Evolutionary conservation across 495 filamentous ascomycete genomes (phyloP), one percentile per base, ranked within the genome.

Genomic region (Xylona heveae): DNA sequence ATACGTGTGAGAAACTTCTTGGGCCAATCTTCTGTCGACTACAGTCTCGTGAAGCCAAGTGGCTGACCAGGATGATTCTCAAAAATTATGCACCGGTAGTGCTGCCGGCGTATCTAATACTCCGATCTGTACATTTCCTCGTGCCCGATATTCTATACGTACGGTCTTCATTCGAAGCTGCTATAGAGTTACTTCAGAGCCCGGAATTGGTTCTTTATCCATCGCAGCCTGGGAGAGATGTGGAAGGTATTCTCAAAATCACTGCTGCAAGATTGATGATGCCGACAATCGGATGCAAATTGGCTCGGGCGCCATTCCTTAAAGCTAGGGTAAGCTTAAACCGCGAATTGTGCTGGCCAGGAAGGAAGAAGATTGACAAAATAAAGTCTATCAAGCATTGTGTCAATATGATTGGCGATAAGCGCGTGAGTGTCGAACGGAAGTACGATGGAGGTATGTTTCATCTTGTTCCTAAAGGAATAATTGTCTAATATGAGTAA

Each of bases 41-140:
- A 18, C 61, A 62, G 26, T 67, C 74, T 10, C 58, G 65, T 24
- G 77, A 92, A 45, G 78, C 73, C 0, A 93, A 93, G 52, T 93
- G 84, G 84, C 59, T 94, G 7, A 82, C 78, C 0, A 62, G 84
- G 5, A 52, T 88, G 46, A 64, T 94, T 22, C 50, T 94, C 13
- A 88, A 90, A 48, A 66, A 69, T 33, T 78, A 71, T 40, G 51
- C 53, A 12, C 74, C 78, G 0, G 61, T 85, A 2, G 42, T 64
- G 5, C 30, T 73, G 1, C 55, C 66, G 12, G 51, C 56, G 35
- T 42, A 36, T 5, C 38, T 61, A 31, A 49, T 63, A 2, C 49
- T 68, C 31, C 51, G 53, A 24, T 55, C 44, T 31, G 62, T 67
- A 26, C 62, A 78, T 38, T 60, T 62, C 8, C 49, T 67, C 4